Base-by-base conservation (phyloP, 2,329 filamentous ascomycete species). In the Aspergillus sp. region DNA sequence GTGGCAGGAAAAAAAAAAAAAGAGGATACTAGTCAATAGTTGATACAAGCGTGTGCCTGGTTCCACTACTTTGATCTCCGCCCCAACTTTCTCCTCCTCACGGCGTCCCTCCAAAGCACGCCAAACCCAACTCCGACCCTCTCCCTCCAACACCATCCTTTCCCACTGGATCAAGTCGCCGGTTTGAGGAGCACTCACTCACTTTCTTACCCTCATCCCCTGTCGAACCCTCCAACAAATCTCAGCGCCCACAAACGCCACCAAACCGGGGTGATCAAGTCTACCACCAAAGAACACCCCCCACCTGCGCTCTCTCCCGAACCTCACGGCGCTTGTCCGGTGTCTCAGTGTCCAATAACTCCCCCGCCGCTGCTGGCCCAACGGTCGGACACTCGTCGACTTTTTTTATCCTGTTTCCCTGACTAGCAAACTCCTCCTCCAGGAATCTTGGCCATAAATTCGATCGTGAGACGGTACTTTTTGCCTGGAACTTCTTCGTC, bases 221-320 rank as follows among this genome's bases (percentile, higher is more conserved):
- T 21, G 41, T 19, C 23, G 41, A 44, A 19, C 19, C 4, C 5
- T 23, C 39, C 17, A 19, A 21, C 41, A 2, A 13, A 36, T 36
- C 15, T 36, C 11, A 36, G 32, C 19, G 19, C 10, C 10, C 11
- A 27, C 3, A 10, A 52, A 19, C 17, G 17, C 30, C 30, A 21
- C n/a, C 50, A 32, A 13, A 38, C 19, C n/a, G 19, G 50, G 21
- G 30, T 39, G 15, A 52, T 13, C 11, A 13, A 36, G 32, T 36
- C 32, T 11, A 13, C 32, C 32, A 36, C 32, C 32, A 36, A 36
- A 36, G 32, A 36, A 36, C 32, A 36, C 70, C 36, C 60, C 69
- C 53, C 54, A 54, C 60, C 53, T 54, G 32, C 52, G 50, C 41
- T 49, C 52, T n/a, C 10, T 27, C 23, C 44, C 52, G 19, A 38